Percentiles rank a stretch among this genome's conserved stretches.
Evolutionary conservation across 2,329 filamentous ascomycete genomes (phyloP).

Genomic region (Zymoseptoria passerinii): DNA sequence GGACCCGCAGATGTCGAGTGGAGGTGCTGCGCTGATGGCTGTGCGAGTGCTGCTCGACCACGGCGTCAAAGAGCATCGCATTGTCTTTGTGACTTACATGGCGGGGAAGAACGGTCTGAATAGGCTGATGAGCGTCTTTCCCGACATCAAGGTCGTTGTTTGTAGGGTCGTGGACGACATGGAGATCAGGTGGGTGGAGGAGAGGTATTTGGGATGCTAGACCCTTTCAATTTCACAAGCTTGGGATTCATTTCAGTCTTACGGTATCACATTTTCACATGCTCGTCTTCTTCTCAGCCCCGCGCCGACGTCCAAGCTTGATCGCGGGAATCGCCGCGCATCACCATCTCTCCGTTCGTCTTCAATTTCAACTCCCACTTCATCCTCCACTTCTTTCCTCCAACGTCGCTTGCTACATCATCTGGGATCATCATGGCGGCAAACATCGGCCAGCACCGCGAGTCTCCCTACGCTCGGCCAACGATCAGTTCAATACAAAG

Average conservation of each 20-base stretch:
- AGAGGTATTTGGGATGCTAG: conserved; percentile 80
- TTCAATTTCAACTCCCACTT: neutral
- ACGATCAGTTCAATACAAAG: neutral
- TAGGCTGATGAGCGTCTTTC: conserved; percentile 79
- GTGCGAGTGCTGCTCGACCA: conserved; percentile 94
- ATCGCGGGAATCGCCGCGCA: no score
- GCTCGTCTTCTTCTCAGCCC: neutral
- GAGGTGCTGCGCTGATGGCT: conserved; percentile 81
- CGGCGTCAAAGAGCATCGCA: conserved; percentile 72
- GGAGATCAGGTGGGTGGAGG: conserved; percentile 84
- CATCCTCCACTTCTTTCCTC: neutral
- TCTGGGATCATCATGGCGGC: neutral
- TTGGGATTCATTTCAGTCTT: neutral
- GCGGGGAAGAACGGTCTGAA: conserved; percentile 79
- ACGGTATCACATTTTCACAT: neutral
- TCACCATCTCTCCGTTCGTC: no score
- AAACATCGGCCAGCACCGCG: neutral
- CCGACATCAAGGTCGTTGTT: conserved; percentile 76
- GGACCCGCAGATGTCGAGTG: conserved; percentile 90
- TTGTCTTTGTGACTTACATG: conserved; percentile 88
- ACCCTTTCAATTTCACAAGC: neutral
- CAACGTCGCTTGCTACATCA: neutral
- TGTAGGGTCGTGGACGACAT: conserved; percentile 72
- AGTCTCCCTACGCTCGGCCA: neutral
- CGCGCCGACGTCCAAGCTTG: no score